Evolutionary conservation across 2,329 filamentous ascomycete genomes (phyloP).

Genomic region (Ceratocystis alfenasii): DNA sequence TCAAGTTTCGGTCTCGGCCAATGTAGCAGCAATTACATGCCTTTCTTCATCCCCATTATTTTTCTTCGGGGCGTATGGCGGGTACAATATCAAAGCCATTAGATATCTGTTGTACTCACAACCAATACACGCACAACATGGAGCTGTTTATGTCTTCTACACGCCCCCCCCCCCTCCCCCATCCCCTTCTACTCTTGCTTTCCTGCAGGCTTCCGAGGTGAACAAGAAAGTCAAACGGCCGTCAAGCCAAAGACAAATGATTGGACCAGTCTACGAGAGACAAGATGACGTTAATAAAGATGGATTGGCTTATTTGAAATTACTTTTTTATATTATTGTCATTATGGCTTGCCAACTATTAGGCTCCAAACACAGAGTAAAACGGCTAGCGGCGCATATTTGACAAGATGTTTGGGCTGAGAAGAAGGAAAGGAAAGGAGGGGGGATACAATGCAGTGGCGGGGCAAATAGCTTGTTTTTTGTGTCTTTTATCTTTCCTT

Average conservation of each 20-base stretch:
- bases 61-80: background rate
- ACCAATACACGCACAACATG: background rate
- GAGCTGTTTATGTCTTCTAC: background rate
- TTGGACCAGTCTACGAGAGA: constrained; percentile 11
- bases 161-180: background rate
- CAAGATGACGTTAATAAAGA: constrained; percentile 7
- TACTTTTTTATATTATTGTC: background rate
- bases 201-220: background rate
- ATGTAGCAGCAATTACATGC: background rate
- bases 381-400: background rate
- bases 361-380: background rate
- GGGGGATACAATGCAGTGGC: background rate
- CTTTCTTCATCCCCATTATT: too few species aligned
- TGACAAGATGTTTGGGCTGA: background rate
- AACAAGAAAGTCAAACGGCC: background rate
- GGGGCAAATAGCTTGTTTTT: background rate
- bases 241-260: background rate
- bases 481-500: background rate
- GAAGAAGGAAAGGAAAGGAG: background rate
- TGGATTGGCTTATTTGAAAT: background rate
- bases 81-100: background rate
- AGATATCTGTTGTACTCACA: background rate
- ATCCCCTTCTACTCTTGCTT: background rate
- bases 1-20: background rate
- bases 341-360: background rate